Evolutionary conservation across 2,329 filamentous ascomycete genomes (phyloP).

Genomic region (Arthrinium puccinioides): DNA sequence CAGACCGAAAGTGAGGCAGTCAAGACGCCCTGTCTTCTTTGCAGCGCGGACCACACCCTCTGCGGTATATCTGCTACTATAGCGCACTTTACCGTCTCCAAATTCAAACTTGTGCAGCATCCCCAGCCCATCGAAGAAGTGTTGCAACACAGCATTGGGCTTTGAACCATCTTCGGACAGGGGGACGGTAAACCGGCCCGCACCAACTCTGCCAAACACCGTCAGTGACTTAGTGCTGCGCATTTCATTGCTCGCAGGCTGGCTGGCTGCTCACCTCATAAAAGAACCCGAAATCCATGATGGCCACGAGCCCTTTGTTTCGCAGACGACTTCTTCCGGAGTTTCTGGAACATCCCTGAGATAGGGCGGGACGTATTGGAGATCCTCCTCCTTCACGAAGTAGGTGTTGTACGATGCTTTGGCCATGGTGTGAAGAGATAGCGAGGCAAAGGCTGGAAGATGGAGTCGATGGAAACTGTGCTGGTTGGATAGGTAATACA

Average conservation of each 20-base stretch:
- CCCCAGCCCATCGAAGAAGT: conserved; percentile 10
- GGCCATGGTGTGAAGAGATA: background rate
- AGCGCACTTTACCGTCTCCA: conserved; percentile 5
- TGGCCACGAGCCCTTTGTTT: conserved; percentile 6
- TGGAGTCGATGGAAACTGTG: too few species aligned
- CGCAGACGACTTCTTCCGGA: conserved; percentile 5
- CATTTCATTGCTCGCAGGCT: background rate
- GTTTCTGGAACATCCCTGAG: conserved; percentile 10
- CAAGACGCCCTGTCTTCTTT: conserved; percentile 8
- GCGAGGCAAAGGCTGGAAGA: too few species aligned
- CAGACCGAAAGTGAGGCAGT: conserved; percentile 6
- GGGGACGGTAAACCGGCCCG: conserved; percentile 7
- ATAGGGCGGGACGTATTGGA: conserved; percentile 8
- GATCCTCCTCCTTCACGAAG: conserved; percentile 7
- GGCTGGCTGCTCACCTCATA: conserved; percentile 3
- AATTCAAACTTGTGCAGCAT: conserved; percentile 11
- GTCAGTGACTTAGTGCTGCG: background rate
- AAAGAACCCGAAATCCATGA: conserved; percentile 9
- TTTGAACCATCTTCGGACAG: conserved; percentile 10
- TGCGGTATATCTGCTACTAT: conserved; percentile 9
- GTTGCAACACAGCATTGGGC: conserved; percentile 10
- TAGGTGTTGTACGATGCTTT: conserved; percentile 7
- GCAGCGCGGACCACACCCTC: conserved; percentile 8
- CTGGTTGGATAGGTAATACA: too few species aligned
- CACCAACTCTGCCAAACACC: conserved; percentile 4